These are phyloP conservation scores for Aureobasidium sp. DNA, from an alignment of 2,329 filamentous ascomycete species.

Conservation along the genomic window DNA sequence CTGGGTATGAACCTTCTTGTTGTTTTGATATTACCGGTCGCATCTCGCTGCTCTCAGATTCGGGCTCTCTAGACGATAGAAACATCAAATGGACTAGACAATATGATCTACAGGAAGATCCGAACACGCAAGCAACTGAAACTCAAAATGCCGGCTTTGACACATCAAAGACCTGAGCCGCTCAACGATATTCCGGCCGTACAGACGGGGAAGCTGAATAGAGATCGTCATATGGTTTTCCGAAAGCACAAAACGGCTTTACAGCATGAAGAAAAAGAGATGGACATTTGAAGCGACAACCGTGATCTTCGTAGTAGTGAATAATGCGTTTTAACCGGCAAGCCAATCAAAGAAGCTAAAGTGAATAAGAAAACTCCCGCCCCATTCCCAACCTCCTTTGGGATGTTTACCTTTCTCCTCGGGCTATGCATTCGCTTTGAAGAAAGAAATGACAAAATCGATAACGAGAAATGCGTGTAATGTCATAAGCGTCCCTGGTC, in stretches of 20 bases:
- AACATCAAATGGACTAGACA: background rate
- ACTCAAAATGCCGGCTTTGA: background rate
- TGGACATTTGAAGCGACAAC: background rate
- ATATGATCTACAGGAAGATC: background rate
- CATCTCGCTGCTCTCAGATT: background rate
- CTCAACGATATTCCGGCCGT: background rate
- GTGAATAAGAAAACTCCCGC: background rate
- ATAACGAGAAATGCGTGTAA: background rate
- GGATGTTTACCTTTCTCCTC: conserved; percentile 4
- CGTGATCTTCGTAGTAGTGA: conserved; percentile 9
- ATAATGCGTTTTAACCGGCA: background rate
- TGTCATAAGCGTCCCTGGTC: conserved; percentile 7
- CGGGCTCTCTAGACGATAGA: background rate
- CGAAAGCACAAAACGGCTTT: background rate
- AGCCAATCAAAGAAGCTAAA: background rate
- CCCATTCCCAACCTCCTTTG: background rate
- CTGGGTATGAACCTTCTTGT: background rate
- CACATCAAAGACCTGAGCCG: background rate
- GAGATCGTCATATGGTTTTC: background rate
- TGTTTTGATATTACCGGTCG: background rate
- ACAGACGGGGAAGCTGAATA: background rate
- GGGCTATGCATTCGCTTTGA: conserved; percentile 10
- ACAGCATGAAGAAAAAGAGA: background rate
- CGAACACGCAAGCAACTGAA: background rate
- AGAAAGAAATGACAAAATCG: conserved; percentile 4